Evolutionary conservation across 257 asterid genomes (phyloP).

Genomic region (Echium plantagineum): DNA sequence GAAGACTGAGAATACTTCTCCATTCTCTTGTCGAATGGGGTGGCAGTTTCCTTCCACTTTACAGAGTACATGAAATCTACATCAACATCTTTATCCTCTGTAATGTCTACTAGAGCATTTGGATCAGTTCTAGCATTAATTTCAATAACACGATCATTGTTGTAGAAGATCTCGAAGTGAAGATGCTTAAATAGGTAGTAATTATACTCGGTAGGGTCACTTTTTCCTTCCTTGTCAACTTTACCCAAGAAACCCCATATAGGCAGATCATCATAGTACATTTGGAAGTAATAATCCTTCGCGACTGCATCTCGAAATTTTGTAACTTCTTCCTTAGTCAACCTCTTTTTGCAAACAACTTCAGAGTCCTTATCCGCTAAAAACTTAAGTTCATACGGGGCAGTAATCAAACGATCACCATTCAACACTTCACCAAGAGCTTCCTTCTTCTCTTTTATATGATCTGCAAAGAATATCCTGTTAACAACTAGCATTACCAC

Average conservation of each 20-base stretch:
- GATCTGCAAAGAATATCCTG: slow-evolving; percentile 11
- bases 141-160: slow-evolving; percentile 29
- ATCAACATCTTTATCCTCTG: slow-evolving; percentile 29
- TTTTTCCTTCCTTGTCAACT: slow-evolving; percentile 26
- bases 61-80: slow-evolving; percentile 30
- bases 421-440: slow-evolving; percentile 37
- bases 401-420: slow-evolving; percentile 34
- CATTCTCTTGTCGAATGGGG: slow-evolving; percentile 28
- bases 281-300: slow-evolving; percentile 32
- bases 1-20: slow-evolving; percentile 34
- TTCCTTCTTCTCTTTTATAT: slow-evolving; percentile 29
- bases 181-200: slow-evolving; percentile 31
- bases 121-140: slow-evolving; percentile 31
- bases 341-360: slow-evolving; percentile 24
- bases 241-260: slow-evolving; percentile 35
- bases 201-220: slow-evolving; percentile 23
- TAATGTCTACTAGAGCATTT: slow-evolving; percentile 24
- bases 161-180: slow-evolving; percentile 30
- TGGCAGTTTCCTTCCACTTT: slow-evolving; percentile 29
- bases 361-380: slow-evolving; percentile 25
- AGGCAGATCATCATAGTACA: slow-evolving; percentile 34
- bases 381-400: slow-evolving; percentile 30
- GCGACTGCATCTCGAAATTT: slow-evolving; percentile 28
- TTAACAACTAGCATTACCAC: background rate
- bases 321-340: slow-evolving; percentile 23